These are phyloP conservation scores for Stachybotrys elegans DNA, from an alignment of 2,329 filamentous ascomycete genomes.

Conservation along the genomic window DNA sequence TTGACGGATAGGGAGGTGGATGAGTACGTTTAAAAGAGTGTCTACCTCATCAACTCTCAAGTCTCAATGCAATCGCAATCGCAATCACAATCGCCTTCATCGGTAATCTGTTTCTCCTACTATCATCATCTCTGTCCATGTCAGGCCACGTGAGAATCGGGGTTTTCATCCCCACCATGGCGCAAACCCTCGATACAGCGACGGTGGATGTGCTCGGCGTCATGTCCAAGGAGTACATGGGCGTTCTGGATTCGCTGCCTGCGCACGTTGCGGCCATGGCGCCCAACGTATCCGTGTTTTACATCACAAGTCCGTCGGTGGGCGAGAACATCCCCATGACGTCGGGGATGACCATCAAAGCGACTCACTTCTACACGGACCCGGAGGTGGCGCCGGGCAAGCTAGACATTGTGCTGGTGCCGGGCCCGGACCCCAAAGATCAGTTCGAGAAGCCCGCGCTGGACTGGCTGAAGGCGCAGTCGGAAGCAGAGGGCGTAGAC, in stretches of 20 bases:
- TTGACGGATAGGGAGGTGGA: too few relatives aligned
- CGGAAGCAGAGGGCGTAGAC: slow-evolving; percentile 32
- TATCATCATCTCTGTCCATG: too few relatives aligned
- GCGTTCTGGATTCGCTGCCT: slow-evolving; percentile 24
- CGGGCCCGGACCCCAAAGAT: slow-evolving; percentile 39
- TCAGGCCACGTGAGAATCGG: slow-evolving; percentile 35
- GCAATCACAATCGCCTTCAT: too few relatives aligned
- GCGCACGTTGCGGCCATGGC: slow-evolving; percentile 32
- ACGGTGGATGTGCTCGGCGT: slow-evolving; percentile 44
- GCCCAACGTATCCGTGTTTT: slow-evolving; percentile 37
- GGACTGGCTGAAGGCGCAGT: slow-evolving; percentile 40
- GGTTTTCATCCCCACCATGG: slow-evolving; percentile 42
- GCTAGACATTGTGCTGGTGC: slow-evolving; percentile 46
- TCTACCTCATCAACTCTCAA: too few relatives aligned
- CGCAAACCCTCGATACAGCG: slow-evolving; percentile 46
- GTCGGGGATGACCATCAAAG: slow-evolving; percentile 28
- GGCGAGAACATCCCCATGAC: slow-evolving; percentile 36
- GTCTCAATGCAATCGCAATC: too few relatives aligned
- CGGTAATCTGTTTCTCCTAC: too few relatives aligned
- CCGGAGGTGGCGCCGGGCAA: slow-evolving; percentile 42
- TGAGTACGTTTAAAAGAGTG: too few relatives aligned
- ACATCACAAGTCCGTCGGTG: slow-evolving; percentile 36
- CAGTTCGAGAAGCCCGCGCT: slow-evolving; percentile 26
- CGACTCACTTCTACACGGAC: slow-evolving; percentile 39
- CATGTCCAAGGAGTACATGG: slow-evolving; percentile 41